Evolutionary conservation across 140 eudicot genomes (phyloP).

Genomic region (Ambrosia hybrid): DNA sequence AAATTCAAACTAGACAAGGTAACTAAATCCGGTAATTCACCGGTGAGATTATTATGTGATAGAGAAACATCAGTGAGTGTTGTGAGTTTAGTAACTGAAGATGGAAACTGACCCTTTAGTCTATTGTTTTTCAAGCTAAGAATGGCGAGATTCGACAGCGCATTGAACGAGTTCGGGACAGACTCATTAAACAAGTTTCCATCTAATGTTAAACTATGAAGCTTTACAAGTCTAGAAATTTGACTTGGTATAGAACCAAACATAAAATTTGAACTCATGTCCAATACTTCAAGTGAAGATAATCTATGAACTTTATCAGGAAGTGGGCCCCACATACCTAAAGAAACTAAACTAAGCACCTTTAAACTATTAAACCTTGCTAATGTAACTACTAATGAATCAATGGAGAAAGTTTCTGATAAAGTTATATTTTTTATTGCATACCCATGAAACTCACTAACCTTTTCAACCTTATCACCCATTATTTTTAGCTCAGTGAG

Average conservation of each 20-base stretch:
- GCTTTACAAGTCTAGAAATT: conserved; percentile 62
- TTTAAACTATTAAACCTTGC: conserved; percentile 66
- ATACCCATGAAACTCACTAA: conserved; percentile 61
- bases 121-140: conserved; percentile 78
- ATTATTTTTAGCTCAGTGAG: conserved; percentile 80
- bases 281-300: conserved; percentile 64
- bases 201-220: conserved; percentile 72
- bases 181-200: conserved; percentile 79
- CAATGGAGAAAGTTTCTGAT: conserved; percentile 77
- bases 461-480: conserved; percentile 70
- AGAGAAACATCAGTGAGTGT: conserved; percentile 55
- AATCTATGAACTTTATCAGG: conserved; percentile 82
- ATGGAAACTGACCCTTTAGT: conserved; percentile 69
- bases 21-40: conserved; percentile 75
- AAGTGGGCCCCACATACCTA: conserved; percentile 94
- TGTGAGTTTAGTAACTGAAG: conserved; percentile 47
- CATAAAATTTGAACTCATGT: conserved; percentile 86
- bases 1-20: conserved; percentile 48
- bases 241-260: conserved; percentile 75
- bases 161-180: conserved; percentile 74
- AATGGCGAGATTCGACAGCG: conserved; percentile 62
- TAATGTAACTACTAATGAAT: conserved; percentile 83
- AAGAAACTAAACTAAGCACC: conserved; percentile 82
- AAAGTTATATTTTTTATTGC: conserved; percentile 69
- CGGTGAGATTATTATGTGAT: conserved; percentile 67